Evolutionary conservation across 106 monocot species (phyloP).

Genomic region (Gastrodia elata): DNA sequence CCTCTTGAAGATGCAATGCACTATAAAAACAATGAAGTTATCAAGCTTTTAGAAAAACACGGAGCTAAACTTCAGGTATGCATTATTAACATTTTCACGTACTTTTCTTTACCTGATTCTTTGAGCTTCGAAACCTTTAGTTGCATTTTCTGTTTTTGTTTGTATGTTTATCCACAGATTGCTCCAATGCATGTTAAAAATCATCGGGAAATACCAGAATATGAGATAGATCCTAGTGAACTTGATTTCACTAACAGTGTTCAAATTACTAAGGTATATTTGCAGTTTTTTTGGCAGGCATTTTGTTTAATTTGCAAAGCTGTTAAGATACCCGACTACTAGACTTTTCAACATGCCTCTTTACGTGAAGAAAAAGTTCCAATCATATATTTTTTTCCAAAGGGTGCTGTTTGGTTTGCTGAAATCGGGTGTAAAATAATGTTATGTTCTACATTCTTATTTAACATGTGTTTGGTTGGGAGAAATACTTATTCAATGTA

Average conservation of each 20-base stretch:
- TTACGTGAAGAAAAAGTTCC: background rate
- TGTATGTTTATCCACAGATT: constrained; percentile 29
- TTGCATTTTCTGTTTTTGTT: constrained; percentile 5
- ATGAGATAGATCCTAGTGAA: constrained; percentile 80
- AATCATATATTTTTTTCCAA: too few species aligned
- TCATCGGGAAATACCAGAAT: constrained; percentile 78
- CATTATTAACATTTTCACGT: background rate
- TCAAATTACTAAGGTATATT: constrained; percentile 69
- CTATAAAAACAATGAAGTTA: constrained; percentile 69
- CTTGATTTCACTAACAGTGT: constrained; percentile 78
- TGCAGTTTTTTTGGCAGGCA: background rate
- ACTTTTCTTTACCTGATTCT: background rate
- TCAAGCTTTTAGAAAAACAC: constrained; percentile 71
- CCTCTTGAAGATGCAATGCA: constrained; percentile 93
- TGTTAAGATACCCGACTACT: background rate
- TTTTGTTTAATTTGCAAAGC: background rate
- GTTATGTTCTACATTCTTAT: too few species aligned
- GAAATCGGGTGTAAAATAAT: too few species aligned
- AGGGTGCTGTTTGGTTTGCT: too few species aligned
- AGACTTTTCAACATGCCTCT: background rate
- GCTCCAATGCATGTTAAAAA: constrained; percentile 84
- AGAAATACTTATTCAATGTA: too few species aligned
- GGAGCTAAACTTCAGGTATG: constrained; percentile 74
- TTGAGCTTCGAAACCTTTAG: background rate
- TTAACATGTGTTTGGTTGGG: too few species aligned